Percentiles rank a stretch among this genome's conserved stretches.
Evolutionary conservation across 73 alveolate species (phyloP).

Genomic region (Stentor roeselii): DNA sequence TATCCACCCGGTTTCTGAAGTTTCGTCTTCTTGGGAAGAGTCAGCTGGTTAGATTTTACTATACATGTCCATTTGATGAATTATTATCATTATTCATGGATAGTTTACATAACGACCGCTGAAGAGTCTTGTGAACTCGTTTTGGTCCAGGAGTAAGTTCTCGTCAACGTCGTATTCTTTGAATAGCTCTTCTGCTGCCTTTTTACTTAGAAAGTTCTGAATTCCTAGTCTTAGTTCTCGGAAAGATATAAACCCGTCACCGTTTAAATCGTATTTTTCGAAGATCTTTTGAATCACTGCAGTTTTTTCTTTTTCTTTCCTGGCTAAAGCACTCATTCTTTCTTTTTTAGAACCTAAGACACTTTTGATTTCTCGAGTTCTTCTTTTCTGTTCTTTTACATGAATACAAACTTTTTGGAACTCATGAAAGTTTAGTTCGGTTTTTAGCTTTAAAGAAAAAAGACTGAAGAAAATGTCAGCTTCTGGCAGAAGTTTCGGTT

Average conservation of each 20-base stretch:
- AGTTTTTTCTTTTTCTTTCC: background rate
- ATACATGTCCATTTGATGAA: background rate
- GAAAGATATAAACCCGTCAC: background rate
- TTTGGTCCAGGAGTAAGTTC: background rate
- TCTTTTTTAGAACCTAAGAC: background rate
- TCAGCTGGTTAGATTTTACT: background rate
- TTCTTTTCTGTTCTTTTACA: background rate
- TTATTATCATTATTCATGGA: too few relatives aligned
- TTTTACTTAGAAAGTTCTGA: background rate
- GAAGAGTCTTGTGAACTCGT: background rate
- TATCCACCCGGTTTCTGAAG: slow-evolving; percentile 52
- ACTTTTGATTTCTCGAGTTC: background rate
- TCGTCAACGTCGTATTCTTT: background rate
- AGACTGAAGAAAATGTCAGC: background rate
- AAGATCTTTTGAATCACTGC: background rate
- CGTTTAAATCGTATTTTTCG: background rate
- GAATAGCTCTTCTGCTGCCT: background rate
- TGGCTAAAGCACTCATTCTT: background rate
- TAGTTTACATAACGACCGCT: background rate
- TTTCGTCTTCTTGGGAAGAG: slow-evolving; percentile 18
- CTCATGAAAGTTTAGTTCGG: background rate
- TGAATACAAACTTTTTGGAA: background rate
- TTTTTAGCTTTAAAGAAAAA: background rate
- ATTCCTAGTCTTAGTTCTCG: background rate
- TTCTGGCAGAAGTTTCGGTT: background rate